Evolutionary conservation across 2,329 filamentous ascomycete species (phyloP).

Genomic region (Mycosphaerella sp.): DNA sequence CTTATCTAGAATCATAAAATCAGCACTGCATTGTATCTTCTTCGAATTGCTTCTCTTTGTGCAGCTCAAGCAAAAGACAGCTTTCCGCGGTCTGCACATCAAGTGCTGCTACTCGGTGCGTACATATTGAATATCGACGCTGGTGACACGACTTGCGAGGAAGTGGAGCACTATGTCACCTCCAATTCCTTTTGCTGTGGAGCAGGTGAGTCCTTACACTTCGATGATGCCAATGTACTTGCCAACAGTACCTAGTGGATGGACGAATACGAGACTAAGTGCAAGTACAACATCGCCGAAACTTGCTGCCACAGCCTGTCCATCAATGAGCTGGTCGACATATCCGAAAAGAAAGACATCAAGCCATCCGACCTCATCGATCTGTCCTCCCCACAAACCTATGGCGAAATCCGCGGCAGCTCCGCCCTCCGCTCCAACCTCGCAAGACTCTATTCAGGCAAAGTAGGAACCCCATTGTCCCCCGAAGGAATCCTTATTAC

Average conservation of each 20-base stretch:
- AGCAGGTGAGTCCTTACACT: constrained; percentile 50
- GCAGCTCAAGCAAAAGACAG: too few relatives aligned
- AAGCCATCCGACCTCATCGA: constrained; percentile 40
- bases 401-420: constrained; percentile 67
- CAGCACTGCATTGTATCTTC: too few relatives aligned
- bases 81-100: too few relatives aligned
- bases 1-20: too few relatives aligned
- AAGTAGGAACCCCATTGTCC: constrained; percentile 43
- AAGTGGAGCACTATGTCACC: constrained; percentile 19
- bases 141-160: too few relatives aligned
- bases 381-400: constrained; percentile 58
- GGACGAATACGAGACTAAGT: constrained; percentile 48
- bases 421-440: constrained; percentile 58
- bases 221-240: background rate
- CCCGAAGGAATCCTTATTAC: constrained; percentile 67
- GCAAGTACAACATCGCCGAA: constrained; percentile 66
- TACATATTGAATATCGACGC: background rate
- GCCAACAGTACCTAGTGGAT: constrained; percentile 45
- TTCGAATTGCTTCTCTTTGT: too few relatives aligned
- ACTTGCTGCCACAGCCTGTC: constrained; percentile 73
- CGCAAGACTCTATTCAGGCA: constrained; percentile 58
- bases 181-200: constrained; percentile 57
- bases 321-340: constrained; percentile 56
- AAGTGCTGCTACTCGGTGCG: too few relatives aligned
- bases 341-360: constrained; percentile 52